Base-by-base conservation (phyloP, 2,329 filamentous ascomycete species). In the Ophiobolus disseminans region DNA sequence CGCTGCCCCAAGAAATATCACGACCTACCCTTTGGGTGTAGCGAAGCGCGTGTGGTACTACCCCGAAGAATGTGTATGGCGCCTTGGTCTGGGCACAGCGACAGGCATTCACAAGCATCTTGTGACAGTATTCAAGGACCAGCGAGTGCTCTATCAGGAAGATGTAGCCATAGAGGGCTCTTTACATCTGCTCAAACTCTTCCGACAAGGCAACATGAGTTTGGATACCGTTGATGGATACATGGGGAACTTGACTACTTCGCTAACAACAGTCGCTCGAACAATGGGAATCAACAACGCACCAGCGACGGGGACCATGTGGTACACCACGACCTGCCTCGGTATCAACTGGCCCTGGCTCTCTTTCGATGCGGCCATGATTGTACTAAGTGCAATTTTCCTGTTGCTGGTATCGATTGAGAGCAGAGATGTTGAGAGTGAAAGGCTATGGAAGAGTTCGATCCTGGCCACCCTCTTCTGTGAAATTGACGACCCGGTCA, bases 401-500 rank as follows among this genome's bases (percentile, higher is more conserved):
- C 30, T 55, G 6, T 7, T 53, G 5, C n/a, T 55, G 14, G 48
- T 55, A 3, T 23, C 26, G 6, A 11, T 49, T 7, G 53, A 53
- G 36, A 55, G 39, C 35, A 32, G 52, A n/a, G 49, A 35, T 2
- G 36, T 49, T 6, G 28, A 52, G 35, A 43, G 20, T 5, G 48
- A 44, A 11, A 28, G 45, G 14, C 35, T 55, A 13, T 55, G 53
- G 41, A 49, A 55, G 30, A 52, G 45, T 40, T 52, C 44, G 3
- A 23, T 53, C 4, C 31, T 55, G 11, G 49, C 53, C 10, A 23
- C 40, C 21, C 39, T 55, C 13, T 55, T 55, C 26, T 53, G 49
- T 19, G 49, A 55, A 16, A 10, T 53, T 10, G 48, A 55, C 17
- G 14, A 26, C 5, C 4, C 36, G 5, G 13, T 28, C 21, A 31